Conservation (phyloP, 2,329 filamentous ascomycete genomes). For the Alternaria triticina region DNA sequence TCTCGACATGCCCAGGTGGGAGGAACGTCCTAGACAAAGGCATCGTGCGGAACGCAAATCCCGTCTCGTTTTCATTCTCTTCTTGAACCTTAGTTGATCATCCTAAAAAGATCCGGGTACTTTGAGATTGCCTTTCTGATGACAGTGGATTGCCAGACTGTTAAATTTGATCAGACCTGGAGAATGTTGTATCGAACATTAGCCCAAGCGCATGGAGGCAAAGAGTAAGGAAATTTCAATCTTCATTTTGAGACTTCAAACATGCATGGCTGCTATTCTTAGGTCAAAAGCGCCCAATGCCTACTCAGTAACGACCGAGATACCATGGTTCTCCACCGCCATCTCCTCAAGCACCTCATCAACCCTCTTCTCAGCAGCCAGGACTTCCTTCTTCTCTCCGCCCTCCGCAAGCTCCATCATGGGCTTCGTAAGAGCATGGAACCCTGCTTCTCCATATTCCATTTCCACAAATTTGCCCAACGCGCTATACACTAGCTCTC, state of each 20-base stretch:
- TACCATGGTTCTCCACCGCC: neutral
- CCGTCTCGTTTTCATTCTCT: neutral
- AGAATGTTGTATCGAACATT: neutral
- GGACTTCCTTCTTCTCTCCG: slow-evolving; percentile 8
- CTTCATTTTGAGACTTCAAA: neutral
- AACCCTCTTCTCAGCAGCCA: neutral
- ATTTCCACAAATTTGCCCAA: slow-evolving; percentile 34
- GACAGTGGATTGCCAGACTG: neutral
- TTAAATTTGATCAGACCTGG: neutral
- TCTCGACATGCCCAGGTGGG: neutral
- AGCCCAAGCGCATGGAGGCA: neutral
- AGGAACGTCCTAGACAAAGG: neutral
- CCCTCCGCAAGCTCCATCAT: slow-evolving; percentile 21
- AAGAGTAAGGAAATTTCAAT: neutral
- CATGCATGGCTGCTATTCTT: neutral
- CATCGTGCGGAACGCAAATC: neutral
- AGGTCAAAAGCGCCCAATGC: neutral
- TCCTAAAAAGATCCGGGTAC: neutral
- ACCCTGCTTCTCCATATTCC: slow-evolving; percentile 35
- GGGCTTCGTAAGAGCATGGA: slow-evolving; percentile 19
- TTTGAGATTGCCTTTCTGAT: neutral
- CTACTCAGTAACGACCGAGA: neutral
- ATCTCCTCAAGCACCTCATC: neutral
- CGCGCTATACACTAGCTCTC: slow-evolving; percentile 35
- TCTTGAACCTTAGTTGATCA: neutral